Evolutionary conservation across 441 rosid genomes (phyloP), one percentile per base, ranked within the genome.

Genomic region (Hypseocharis bilobata): DNA sequence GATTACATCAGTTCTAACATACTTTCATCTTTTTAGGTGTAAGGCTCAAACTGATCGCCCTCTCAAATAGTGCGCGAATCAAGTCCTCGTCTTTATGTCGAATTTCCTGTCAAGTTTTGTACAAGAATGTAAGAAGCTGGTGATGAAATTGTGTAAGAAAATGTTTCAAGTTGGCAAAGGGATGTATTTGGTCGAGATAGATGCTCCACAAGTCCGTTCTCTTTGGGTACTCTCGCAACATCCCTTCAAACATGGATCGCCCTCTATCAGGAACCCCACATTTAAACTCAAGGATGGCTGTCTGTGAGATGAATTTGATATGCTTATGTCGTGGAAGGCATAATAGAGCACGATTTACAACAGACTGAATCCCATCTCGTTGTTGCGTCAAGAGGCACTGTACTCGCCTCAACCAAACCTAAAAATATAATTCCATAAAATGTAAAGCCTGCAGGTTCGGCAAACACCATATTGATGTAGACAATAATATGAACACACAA

Each of bases 151-250:
- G 26, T 13, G 49, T 1, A 30, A 57, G 7, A 13, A 55, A 61
- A 54, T 36, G 30, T 17, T 10, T 19, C 28, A 29, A 22, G 11
- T 60, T 13, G 16, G 6, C 76, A 0, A 16, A 16, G 38, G 34
- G 49, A 47, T 62, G 10, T 76, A 93, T 97, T 73, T 93, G 96
- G 78, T 93, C 99, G 58, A 93, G 91, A 75, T 93, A 93, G 70
- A 91, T 77, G 69, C 97, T 88, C 97, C 97, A 93, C 67, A 93
- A 76, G 78, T 93, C 99, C 20, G 92, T 91, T 84, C 96, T 80
- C 76, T 88, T 93, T 2, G 99, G 99, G 71, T 87, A 91, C 76
- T 93, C 93, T 42, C 89, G 74, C 67, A 93, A 76, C 65, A 88
- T 82, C 49, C 88, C 87, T 85, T 93, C 97, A 77, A 93, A 93